Percentiles rank a stretch among this genome's conserved stretches.
Evolutionary conservation across 1,284 basidiomycete genomes (phyloP).

Genomic region (Golubevia sp.): DNA sequence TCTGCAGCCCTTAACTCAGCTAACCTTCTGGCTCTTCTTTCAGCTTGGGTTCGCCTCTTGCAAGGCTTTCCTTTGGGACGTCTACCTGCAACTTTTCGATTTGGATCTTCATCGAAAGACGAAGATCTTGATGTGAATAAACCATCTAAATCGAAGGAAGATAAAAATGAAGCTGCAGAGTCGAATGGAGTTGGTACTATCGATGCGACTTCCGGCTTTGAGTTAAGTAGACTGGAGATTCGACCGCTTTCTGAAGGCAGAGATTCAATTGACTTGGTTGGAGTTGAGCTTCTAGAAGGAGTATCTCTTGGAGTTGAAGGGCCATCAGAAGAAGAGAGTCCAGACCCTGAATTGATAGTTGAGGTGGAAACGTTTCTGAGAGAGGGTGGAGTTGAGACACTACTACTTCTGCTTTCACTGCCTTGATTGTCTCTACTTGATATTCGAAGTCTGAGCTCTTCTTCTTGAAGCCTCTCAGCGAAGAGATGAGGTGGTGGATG

Average conservation of each 20-base stretch:
- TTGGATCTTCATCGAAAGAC: background rate
- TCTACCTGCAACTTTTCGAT: slow-evolving; percentile 3
- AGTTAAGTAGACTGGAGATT: no score
- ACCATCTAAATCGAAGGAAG: background rate
- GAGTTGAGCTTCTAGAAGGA: background rate
- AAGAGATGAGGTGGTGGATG: no score
- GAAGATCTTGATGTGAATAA: background rate
- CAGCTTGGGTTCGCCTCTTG: background rate
- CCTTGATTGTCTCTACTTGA: background rate
- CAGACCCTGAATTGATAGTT: background rate
- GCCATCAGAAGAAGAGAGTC: background rate
- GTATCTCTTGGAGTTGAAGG: background rate
- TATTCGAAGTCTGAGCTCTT: background rate
- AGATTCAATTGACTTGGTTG: background rate
- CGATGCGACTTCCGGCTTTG: no score
- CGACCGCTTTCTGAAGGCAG: no score
- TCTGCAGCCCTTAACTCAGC: slow-evolving; percentile 11
- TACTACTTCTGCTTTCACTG: background rate
- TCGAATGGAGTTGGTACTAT: background rate
- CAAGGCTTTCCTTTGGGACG: background rate
- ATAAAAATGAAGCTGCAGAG: background rate
- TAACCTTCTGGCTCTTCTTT: background rate
- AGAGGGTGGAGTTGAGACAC: background rate
- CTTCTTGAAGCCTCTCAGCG: no score
- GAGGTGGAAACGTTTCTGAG: background rate